Conservation (phyloP, 2,329 filamentous ascomycete species). For the Apiospora kogelbergensis region DNA sequence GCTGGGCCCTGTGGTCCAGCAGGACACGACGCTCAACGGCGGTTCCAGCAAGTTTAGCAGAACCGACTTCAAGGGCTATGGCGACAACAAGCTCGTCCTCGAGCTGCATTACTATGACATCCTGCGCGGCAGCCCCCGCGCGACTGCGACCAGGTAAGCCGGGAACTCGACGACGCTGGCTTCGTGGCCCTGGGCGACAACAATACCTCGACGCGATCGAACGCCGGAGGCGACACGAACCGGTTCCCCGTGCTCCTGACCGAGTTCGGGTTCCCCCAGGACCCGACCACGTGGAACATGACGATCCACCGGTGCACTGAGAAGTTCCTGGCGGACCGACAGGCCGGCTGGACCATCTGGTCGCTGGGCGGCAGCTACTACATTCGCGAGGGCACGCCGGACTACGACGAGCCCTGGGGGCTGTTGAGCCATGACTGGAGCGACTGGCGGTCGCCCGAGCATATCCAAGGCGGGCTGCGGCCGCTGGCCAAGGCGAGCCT, state of each 20-base stretch:
- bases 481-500: constrained; percentile 34
- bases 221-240: constrained; percentile 26
- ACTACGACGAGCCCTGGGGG: constrained; percentile 58
- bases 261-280: constrained; percentile 54
- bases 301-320: constrained; percentile 53
- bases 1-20: constrained; percentile 46
- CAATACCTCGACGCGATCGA: constrained; percentile 23
- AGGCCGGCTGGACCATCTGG: constrained; percentile 58
- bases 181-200: constrained; percentile 45
- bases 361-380: constrained; percentile 60
- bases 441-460: constrained; percentile 43
- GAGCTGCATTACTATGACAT: constrained; percentile 63
- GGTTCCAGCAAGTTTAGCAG: constrained; percentile 45
- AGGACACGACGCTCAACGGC: background rate
- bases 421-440: constrained; percentile 54
- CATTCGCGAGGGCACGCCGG: constrained; percentile 48
- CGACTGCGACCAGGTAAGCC: constrained; percentile 44
- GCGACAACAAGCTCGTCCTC: constrained; percentile 52
- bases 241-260: constrained; percentile 50
- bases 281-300: constrained; percentile 40
- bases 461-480: constrained; percentile 37
- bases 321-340: constrained; percentile 45
- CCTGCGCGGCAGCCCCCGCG: constrained; percentile 27
- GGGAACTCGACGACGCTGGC: constrained; percentile 47
- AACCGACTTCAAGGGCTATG: constrained; percentile 47